Percentiles rank a stretch among this genome's conserved stretches.
Conservation (phyloP, 75 land plant species). For the Cupressus sempervirens region DNA sequence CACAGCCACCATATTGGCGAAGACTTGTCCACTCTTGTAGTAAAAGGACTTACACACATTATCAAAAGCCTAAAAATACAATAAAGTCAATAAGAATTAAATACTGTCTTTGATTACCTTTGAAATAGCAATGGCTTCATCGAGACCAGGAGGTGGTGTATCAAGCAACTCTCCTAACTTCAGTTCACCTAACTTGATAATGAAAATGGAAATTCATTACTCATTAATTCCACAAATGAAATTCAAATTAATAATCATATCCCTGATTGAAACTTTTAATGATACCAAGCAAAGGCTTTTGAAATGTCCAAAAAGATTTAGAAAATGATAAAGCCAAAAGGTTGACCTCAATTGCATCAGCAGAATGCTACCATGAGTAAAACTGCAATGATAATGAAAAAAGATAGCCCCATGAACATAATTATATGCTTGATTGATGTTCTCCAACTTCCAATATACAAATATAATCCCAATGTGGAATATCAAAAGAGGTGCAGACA, state of each 20-base stretch:
- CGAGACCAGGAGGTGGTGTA: slow-evolving; percentile 90
- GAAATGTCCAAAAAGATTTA: background rate
- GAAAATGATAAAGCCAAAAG: background rate
- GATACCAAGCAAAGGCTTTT: slow-evolving; percentile 1
- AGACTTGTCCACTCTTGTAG: background rate
- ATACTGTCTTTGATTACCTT: slow-evolving; percentile 39
- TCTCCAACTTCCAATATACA: background rate
- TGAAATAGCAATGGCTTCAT: slow-evolving; percentile 94
- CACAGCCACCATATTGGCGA: slow-evolving; percentile 6
- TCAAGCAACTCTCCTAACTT: slow-evolving; percentile 89
- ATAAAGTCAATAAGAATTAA: background rate
- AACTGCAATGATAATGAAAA: background rate
- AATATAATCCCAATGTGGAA: background rate
- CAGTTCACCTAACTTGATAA: slow-evolving; percentile 70
- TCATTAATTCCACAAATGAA: background rate
- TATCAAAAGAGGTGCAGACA: background rate
- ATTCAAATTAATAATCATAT: background rate
- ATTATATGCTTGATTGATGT: background rate
- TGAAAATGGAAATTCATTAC: background rate
- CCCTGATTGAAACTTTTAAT: background rate
- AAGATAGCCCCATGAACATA: background rate
- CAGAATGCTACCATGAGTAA: background rate
- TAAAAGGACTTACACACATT: background rate
- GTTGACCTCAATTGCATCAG: background rate
- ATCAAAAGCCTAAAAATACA: background rate